Base-by-base conservation (phyloP, 768 basidiomycete genomes). In the Royoungia palumana region DNA sequence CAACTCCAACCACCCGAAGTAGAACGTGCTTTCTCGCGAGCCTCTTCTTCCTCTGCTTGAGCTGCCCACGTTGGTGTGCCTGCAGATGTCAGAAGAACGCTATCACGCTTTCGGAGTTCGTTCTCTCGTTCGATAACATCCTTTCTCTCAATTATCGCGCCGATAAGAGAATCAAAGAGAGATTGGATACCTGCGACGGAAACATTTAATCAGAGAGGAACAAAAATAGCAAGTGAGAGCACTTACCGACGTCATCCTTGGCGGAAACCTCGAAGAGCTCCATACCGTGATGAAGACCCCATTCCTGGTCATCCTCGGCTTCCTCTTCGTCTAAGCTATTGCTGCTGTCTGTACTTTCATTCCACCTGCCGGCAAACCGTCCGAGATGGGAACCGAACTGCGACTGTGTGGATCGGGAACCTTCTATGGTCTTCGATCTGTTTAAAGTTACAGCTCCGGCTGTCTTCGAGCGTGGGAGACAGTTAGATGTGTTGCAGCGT, bases 201-300 rank as follows among this genome's bases (percentile, higher is more conserved):
- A 32, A 32, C 32, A 16, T 6, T 13, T 11, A 27, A 20, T 60
- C 27, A 58, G 44, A 35, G 49, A 38, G 55, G 47, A 47, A 41
- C 11, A 9, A 47, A 21, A 2, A 3, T 22, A 43, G 16, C 27
- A 44, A 17, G 22, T 40, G 34, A 35, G 27, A 22, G 17, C 20
- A 16, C 59, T 54, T 53, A 93, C 92, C 93, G 27, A 71, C 61
- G 61, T 89, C 87, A 59, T 94, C 91, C 69, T 94, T 94, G 45
- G 94, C 87, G 37, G 90, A 94, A 17, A 95, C 90, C 64, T 95
- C 90, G 55, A 89, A 90, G 16, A 94, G 76, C 61, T 88, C 87
- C 83, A 94, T 90, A 53, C 83, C 87, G 63, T 86, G 87, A 62
- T 77, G 82, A 34, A 87, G 74, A 6, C 88, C 87, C 85, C 87